phyloP scores from a whole-genome alignment of 2,329 filamentous ascomycete species.

The Colletotrichum trifolii region DNA sequence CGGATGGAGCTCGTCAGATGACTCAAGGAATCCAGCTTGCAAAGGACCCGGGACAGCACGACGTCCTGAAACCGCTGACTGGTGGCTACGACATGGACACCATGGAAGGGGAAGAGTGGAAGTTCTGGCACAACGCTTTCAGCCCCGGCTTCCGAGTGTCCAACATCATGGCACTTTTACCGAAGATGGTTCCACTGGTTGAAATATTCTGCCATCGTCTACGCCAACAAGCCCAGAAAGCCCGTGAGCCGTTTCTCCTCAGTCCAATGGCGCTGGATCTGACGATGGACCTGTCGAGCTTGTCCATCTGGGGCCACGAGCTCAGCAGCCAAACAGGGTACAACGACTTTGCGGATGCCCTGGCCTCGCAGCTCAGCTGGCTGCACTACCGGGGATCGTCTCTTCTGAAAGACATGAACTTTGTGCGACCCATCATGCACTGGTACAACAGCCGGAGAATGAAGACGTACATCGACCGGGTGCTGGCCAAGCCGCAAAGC shows the following conservation, averaged over 20 bases:
- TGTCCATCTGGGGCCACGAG: conserved; percentile 12
- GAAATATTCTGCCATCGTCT: conserved; percentile 43
- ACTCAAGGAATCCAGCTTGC: conserved; percentile 39
- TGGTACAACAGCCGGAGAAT: conserved; percentile 5
- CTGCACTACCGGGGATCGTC: not conserved
- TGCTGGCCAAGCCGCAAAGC: not conserved
- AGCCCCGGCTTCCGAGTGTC: conserved; percentile 50
- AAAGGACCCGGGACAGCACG: conserved; percentile 34
- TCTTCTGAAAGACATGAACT: not conserved
- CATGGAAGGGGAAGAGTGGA: conserved; percentile 44
- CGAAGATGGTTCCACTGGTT: conserved; percentile 51
- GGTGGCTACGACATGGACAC: conserved; percentile 45
- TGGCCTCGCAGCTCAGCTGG: conserved; percentile 8
- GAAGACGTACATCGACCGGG: conserved; percentile 10
- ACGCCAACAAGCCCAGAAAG: conserved; percentile 41
- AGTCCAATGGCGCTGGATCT: conserved; percentile 11
- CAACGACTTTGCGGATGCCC: conserved; percentile 2
- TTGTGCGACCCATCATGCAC: conserved; percentile 1
- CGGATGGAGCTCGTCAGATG: conserved; percentile 20
- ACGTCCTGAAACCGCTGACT: conserved; percentile 48
- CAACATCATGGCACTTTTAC: conserved; percentile 48
- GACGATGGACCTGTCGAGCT: conserved; percentile 11
- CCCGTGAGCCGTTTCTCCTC: conserved; percentile 40
- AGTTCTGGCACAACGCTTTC: conserved; percentile 45
- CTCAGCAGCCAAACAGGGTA: conserved; percentile 14